Evolutionary conservation across 108 stramenopile genomes (phyloP), one percentile per base, ranked within the genome.

Genomic region (Pseudonitzschia multiseries): DNA sequence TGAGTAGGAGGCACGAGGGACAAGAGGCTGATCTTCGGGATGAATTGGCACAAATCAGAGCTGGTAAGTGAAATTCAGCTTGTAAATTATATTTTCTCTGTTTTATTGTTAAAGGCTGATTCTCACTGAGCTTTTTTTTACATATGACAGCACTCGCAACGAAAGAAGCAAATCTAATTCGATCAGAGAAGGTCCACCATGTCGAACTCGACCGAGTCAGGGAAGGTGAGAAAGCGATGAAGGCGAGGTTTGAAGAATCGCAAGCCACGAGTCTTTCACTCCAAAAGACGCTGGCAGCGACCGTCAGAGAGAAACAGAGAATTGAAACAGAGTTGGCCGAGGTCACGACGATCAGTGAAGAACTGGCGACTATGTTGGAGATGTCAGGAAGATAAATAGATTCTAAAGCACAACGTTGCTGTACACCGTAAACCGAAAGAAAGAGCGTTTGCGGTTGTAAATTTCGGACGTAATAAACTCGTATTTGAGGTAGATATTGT

Each of bases 271-370:
- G 70, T 43, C 68, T 56, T 15, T 68, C 69, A 1, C 44, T 76
- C 26, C 79, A 80, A 59, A 68, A 57, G 48, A 70, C 79, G 42
- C 75, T 84, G 8, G 72, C 71, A 6, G 32, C 44, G 22, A 69
- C 74, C 1, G 64, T 75, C 2, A 65, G 57, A 17, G 79, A 84
- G 70, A 84, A 84, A 50, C 69, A 82, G 56, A 74, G 69, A 57
- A 52, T 82, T 33, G 65, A 50, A 24, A 33, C 41, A 0, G 84
- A 85, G 61, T 48, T 79, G 43, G 60, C 57, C 26, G 87, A 86
- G 21, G 50, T 88, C 56, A 83, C 85, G 56, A 70, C 77, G 21
- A 81, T 88, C 5, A 83, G 81, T 63, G 87, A 88, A 69, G 87
- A 88, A 51, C 74, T 88, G 17, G 84, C 84, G 80, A 76, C 79